Percentiles rank a stretch among this genome's conserved stretches.
Conservation (phyloP, 805 yeast genomes). For the Henningerozyma blattae region DNA sequence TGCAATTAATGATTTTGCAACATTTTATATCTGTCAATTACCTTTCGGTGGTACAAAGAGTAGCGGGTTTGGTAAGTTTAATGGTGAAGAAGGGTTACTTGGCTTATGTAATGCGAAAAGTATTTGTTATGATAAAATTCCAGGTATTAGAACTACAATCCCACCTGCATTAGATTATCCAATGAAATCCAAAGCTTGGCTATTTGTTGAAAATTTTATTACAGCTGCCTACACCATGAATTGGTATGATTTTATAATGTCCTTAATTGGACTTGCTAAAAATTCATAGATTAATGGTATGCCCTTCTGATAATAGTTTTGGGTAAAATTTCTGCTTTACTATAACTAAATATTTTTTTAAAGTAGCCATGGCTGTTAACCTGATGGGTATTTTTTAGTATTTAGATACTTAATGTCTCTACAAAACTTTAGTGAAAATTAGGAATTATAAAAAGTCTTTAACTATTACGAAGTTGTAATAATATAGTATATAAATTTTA, state of each 20-base stretch:
- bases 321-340: no score
- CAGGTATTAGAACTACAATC: conserved; percentile 68
- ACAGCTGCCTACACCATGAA: conserved; percentile 61
- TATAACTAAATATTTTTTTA: no score
- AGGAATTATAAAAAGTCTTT: no score
- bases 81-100: conserved; percentile 92
- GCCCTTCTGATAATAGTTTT: no score
- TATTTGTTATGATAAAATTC: conserved; percentile 71
- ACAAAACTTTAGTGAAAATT: no score
- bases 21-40: conserved; percentile 86
- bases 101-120: conserved; percentile 84
- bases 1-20: conserved; percentile 96
- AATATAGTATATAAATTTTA: no score
- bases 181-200: conserved; percentile 78
- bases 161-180: conserved; percentile 93
- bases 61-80: conserved; percentile 95
- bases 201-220: conserved; percentile 69
- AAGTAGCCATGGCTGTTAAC: no score
- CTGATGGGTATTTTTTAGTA: no score
- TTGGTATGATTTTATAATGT: not conserved
- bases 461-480: no score
- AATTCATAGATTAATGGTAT: no score
- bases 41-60: conserved; percentile 95
- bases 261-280: conserved; percentile 41
- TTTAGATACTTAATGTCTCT: no score